Conservation (phyloP, 2,329 filamentous ascomycete species). For the Cytospora mali region DNA sequence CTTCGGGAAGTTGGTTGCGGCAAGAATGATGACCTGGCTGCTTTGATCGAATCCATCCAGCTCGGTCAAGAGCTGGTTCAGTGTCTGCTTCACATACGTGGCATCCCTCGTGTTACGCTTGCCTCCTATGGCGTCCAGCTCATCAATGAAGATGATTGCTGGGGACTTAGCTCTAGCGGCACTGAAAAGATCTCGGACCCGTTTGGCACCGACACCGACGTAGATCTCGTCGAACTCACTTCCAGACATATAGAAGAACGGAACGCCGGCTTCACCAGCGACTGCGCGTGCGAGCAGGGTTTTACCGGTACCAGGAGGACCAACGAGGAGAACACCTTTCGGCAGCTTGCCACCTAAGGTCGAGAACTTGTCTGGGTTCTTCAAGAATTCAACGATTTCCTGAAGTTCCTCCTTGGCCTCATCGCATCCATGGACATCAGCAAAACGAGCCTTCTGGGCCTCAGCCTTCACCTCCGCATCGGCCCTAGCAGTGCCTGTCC, state of each 20-base stretch:
- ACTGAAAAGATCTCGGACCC: conserved; percentile 69
- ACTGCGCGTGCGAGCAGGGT: conserved; percentile 94
- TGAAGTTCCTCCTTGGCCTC: conserved; percentile 98
- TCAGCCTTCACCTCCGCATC: conserved; percentile 87
- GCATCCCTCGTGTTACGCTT: conserved; percentile 92
- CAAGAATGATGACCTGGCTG: conserved; percentile 92
- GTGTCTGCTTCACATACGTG: conserved; percentile 93
- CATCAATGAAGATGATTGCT: conserved; percentile 80
- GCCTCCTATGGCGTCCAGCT: conserved; percentile 89
- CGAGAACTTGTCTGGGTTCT: conserved; percentile 90
- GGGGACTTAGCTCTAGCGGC: conserved; percentile 41
- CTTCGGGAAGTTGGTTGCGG: conserved; percentile 94
- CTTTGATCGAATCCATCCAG: conserved; percentile 96
- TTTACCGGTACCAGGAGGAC: conserved; percentile 96
- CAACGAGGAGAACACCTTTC: conserved; percentile 93
- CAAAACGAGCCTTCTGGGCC: conserved; percentile 87
- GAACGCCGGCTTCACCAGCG: conserved; percentile 93
- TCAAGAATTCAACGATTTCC: conserved; percentile 94
- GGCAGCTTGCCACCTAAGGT: conserved; percentile 94
- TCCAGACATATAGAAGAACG: conserved; percentile 99
- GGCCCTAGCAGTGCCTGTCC: conserved; percentile 64
- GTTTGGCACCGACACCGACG: conserved; percentile 78
- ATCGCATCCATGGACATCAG: conserved; percentile 94
- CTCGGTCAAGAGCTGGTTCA: conserved; percentile 96
- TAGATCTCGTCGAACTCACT: conserved; percentile 99